Evolutionary conservation across 2,329 filamentous ascomycete species (phyloP).

Genomic region (Aspergillus candidus): DNA sequence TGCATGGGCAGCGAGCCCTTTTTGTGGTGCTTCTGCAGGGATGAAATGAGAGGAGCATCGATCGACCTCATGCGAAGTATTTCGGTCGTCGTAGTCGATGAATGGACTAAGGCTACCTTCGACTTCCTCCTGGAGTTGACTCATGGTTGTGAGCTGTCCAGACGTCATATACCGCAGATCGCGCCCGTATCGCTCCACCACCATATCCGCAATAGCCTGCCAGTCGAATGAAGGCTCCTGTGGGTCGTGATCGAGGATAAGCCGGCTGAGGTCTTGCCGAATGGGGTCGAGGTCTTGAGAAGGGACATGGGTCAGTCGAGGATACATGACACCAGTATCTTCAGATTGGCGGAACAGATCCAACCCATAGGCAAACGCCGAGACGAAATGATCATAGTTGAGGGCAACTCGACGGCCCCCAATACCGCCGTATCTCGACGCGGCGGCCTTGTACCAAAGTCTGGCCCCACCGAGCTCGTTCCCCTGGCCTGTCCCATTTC

Average conservation of each 20-base stretch:
- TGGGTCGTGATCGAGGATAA: constrained; percentile 34
- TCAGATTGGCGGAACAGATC: constrained; percentile 33
- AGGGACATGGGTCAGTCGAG: constrained; percentile 33
- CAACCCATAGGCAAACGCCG: constrained; percentile 40
- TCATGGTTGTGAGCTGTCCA: constrained; percentile 16
- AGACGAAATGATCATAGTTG: constrained; percentile 47
- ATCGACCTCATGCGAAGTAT: constrained; percentile 21
- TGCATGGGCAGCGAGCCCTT: constrained; percentile 20
- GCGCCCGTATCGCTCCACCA: constrained; percentile 57
- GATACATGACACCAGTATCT: constrained; percentile 26
- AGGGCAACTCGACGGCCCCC: constrained; percentile 38
- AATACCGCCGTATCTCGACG: constrained; percentile 27
- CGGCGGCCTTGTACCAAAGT: constrained; percentile 19
- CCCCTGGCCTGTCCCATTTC: not conserved
- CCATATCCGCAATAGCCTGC: constrained; percentile 62
- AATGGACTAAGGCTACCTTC: constrained; percentile 28
- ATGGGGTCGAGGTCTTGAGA: constrained; percentile 31
- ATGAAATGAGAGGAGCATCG: constrained; percentile 34
- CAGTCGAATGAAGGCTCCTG: constrained; percentile 47
- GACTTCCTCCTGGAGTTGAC: constrained; percentile 24
- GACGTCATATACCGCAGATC: constrained; percentile 43
- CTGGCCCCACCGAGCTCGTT: not conserved
- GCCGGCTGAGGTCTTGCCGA: constrained; percentile 40
- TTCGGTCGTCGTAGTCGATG: constrained; percentile 28
- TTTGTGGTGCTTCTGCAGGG: constrained; percentile 10